phyloP scores from a whole-genome alignment of 1,139 yeast species.

The Geotrichum phurueaensis region DNA sequence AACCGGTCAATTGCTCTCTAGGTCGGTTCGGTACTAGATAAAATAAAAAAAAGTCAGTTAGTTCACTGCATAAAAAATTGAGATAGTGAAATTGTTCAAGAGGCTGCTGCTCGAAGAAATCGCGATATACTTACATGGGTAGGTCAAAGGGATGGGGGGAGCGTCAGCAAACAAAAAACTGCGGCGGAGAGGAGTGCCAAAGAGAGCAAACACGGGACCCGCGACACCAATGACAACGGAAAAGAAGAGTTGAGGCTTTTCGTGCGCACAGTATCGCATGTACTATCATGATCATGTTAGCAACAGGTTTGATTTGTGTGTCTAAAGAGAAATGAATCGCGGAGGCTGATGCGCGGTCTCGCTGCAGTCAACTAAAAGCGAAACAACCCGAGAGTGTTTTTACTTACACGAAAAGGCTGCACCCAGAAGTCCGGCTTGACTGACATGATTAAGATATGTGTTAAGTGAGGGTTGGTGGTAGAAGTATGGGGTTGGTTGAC shows the following conservation, averaged over 20 bases:
- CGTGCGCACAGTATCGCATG: slow-evolving; percentile 74
- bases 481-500: neutral
- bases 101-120: neutral
- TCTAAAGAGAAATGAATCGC: no score
- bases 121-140: slow-evolving; percentile 43
- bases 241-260: slow-evolving; percentile 70
- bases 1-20: slow-evolving; percentile 34
- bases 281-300: slow-evolving; percentile 43
- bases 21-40: slow-evolving; percentile 30
- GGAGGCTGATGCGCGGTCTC: no score
- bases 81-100: neutral
- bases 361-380: neutral
- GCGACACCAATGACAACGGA: slow-evolving; percentile 61
- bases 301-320: neutral
- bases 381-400: neutral
- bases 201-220: slow-evolving; percentile 58
- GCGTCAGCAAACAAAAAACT: slow-evolving; percentile 63
- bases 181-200: slow-evolving; percentile 65
- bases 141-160: slow-evolving; percentile 59
- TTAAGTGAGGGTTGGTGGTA: neutral
- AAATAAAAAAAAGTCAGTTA: neutral
- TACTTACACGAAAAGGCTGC: slow-evolving; percentile 17
- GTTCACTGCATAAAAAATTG: neutral
- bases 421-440: slow-evolving; percentile 17
- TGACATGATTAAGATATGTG: neutral